A percentile compares a stretch with the other conserved stretches of the same genome.
phyloP scores from a whole-genome alignment of 2,329 filamentous ascomycete genomes.

The Fusarium keratoplasticum region DNA sequence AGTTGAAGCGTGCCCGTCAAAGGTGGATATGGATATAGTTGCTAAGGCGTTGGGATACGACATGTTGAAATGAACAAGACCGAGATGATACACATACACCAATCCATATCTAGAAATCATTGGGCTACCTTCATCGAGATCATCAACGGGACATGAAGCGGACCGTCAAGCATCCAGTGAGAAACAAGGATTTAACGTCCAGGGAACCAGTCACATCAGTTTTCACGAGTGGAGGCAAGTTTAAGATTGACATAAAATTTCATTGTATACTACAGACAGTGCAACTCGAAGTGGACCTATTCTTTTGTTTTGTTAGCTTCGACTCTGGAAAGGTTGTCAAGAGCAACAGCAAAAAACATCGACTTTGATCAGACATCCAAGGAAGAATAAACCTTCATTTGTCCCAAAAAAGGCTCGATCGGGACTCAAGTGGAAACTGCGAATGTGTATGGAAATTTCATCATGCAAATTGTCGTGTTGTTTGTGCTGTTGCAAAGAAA shows the following conservation, averaged over 20 bases:
- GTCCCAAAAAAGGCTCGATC: constrained; percentile 73
- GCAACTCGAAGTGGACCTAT: neutral
- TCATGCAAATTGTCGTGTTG: constrained; percentile 59
- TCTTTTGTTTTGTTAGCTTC: constrained; percentile 42
- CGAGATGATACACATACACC: neutral
- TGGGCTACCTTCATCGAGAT: neutral
- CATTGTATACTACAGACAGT: neutral
- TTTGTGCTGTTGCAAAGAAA: constrained; percentile 4
- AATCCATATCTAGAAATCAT: neutral
- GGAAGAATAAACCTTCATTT: constrained; percentile 78
- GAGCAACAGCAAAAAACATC: constrained; percentile 21
- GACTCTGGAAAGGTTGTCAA: constrained; percentile 1
- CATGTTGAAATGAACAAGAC: neutral
- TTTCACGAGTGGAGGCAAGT: neutral
- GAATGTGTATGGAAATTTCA: constrained; percentile 83
- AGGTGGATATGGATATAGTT: neutral
- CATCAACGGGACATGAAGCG: neutral
- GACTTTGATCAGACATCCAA: constrained; percentile 77
- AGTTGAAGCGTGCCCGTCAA: neutral
- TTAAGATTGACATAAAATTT: neutral
- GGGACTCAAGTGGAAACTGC: constrained; percentile 89
- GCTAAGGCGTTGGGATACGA: neutral
- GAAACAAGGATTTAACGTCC: neutral
- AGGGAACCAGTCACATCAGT: neutral
- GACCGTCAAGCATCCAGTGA: neutral